Conservation (phyloP, 2,329 filamentous ascomycete species). For the Pseudogymnoascus sp. region DNA sequence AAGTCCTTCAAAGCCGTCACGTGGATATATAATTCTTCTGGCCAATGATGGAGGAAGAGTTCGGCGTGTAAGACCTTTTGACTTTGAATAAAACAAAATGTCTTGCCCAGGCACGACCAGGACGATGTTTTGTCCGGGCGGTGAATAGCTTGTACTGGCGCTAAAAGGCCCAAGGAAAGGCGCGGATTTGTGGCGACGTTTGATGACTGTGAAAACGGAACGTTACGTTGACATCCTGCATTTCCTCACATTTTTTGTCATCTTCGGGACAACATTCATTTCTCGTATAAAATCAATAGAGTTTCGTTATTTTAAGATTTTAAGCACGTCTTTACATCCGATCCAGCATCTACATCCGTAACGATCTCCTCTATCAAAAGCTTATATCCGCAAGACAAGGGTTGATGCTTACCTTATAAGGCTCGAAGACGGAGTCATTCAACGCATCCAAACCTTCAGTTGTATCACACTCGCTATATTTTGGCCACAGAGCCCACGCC, state of each 20-base stretch:
- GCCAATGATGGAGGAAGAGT: not conserved
- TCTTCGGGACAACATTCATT: not conserved
- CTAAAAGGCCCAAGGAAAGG: not conserved
- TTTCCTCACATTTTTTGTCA: not conserved
- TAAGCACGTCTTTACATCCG: not conserved
- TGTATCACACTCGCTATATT: not conserved
- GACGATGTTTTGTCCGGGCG: not conserved
- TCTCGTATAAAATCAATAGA: not conserved
- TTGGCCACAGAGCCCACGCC: not conserved
- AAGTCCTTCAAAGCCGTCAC: not conserved
- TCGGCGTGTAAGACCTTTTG: not conserved
- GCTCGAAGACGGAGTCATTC: not conserved
- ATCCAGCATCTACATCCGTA: not conserved
- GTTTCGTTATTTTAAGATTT: not conserved
- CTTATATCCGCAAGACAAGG: not conserved
- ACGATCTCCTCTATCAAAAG: not conserved
- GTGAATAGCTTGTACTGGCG: not conserved
- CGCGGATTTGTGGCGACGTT: not conserved
- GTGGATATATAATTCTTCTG: not conserved
- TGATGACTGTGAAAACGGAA: conserved; percentile 4
- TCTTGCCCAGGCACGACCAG: not conserved
- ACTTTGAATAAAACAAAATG: conserved; percentile 2
- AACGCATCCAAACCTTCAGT: not conserved
- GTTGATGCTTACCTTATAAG: not conserved
- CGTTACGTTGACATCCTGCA: not conserved